Conservation (phyloP, 148 eudicot genomes). For the Rhododendron molle region DNA sequence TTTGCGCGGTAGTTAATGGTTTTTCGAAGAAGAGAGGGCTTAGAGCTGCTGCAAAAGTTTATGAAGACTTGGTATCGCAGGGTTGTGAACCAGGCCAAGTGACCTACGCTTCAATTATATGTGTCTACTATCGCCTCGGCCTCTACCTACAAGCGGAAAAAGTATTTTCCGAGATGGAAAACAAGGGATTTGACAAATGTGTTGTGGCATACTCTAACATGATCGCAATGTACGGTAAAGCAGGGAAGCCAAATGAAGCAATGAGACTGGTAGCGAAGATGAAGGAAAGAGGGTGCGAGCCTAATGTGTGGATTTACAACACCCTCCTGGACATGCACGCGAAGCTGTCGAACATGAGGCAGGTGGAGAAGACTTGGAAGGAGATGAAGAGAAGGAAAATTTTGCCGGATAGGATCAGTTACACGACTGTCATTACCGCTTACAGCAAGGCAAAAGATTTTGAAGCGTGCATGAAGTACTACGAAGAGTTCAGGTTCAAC, state of each 20-base stretch:
- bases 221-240: constrained; percentile 78
- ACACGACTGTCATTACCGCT: constrained; percentile 72
- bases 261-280: constrained; percentile 78
- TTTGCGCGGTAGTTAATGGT: constrained; percentile 80
- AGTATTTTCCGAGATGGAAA: constrained; percentile 60
- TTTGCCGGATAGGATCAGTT: constrained; percentile 62
- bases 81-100: constrained; percentile 87
- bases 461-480: constrained; percentile 49
- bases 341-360: constrained; percentile 49
- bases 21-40: constrained; percentile 65
- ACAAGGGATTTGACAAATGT: constrained; percentile 64
- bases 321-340: constrained; percentile 74
- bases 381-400: constrained; percentile 84
- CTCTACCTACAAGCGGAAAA: constrained; percentile 48
- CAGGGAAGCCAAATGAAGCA: constrained; percentile 61
- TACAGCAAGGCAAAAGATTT: constrained; percentile 59
- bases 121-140: constrained; percentile 55
- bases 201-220: constrained; percentile 91
- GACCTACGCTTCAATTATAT: constrained; percentile 71
- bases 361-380: constrained; percentile 83
- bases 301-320: constrained; percentile 92
- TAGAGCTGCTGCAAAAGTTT: constrained; percentile 42
- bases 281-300: constrained; percentile 79
- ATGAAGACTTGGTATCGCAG: constrained; percentile 38
- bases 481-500: constrained; percentile 56